These are phyloP conservation scores for Colletotrichum eremochloae DNA, from an alignment of 2,329 filamentous ascomycete species.

Conservation along the genomic window DNA sequence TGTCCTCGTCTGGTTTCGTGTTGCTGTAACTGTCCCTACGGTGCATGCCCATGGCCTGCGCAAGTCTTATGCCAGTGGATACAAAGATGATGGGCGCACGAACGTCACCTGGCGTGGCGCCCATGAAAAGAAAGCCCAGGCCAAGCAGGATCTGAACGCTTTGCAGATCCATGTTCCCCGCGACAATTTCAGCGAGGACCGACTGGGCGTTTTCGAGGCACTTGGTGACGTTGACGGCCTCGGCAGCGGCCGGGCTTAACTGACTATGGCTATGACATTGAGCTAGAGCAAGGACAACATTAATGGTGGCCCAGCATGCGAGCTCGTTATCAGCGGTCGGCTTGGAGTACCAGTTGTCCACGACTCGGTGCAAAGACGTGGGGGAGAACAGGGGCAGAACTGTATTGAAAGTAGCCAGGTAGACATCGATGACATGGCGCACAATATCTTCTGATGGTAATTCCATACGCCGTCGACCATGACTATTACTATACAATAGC, in stretches of 20 bases:
- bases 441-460: background rate
- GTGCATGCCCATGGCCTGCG: conserved; percentile 14
- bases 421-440: background rate
- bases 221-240: conserved; percentile 15
- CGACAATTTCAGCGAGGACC: background rate
- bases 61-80: conserved; percentile 4
- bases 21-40: background rate
- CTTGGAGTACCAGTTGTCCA: background rate
- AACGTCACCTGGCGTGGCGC: conserved; percentile 6
- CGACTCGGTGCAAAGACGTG: background rate
- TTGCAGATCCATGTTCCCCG: conserved; percentile 2
- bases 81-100: conserved; percentile 11
- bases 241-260: background rate
- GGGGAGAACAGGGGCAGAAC: background rate
- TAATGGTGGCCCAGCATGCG: background rate
- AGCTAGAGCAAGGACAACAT: background rate
- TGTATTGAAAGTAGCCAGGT: background rate
- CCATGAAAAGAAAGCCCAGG: conserved; percentile 9
- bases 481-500: background rate
- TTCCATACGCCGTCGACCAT: background rate
- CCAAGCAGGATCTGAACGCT: conserved; percentile 7
- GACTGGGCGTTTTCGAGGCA: conserved; percentile 16
- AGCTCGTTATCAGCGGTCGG: background rate
- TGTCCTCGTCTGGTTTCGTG: background rate
- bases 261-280: background rate